Base-by-base conservation (phyloP, 495 filamentous ascomycete genomes). In the Neurospora cerealis region DNA sequence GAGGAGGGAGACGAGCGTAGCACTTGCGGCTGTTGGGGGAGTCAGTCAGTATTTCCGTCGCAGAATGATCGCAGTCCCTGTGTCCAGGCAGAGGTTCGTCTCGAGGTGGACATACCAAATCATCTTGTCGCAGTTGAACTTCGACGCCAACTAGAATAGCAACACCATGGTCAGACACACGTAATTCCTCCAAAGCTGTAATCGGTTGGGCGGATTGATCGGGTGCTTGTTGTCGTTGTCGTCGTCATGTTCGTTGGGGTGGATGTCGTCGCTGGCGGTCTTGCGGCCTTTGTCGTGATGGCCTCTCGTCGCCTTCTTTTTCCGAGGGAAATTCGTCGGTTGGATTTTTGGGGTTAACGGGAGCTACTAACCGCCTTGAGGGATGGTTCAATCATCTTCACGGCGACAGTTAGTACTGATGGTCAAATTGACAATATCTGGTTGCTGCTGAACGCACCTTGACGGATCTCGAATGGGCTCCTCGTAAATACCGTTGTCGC, bases 41-140 rank as follows among this genome's bases (percentile, higher is more conserved):
- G 48, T 28, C 28, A 17, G 54, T 62, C 5, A 62, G 54, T 34
- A 62, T 34, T 34, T 34, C 48, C 2, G 28, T 34, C 54, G 54
- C 4, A 32, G 54, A 0, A 8, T 17, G 28, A 6, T 34, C 1
- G 24, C 15, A 0, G 1, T 8, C 15, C 0, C 54, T 19, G 24
- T 3, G 2, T 15, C 1, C 5, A 0, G 28, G 54, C 28, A 62
- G 54, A 62, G 54, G 13, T 62, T 62, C 54, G 28, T 62, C 15
- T 3, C 6, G 28, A 9, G 24, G 42, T 46, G 19, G 2, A 62
- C 54, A 34, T 62, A 62, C 54, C 96, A 99, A 87, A 99, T 97
- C 90, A 93, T 93, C 92, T 99, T 99, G 77, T 99, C 96, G 92
- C 95, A 98, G 89, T 99, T 99, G 91, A 94, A 98, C 89, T 97